These are phyloP conservation scores for Phytopythium helicoides DNA, from an alignment of 352 stramenopile species.

Conservation along the genomic window DNA sequence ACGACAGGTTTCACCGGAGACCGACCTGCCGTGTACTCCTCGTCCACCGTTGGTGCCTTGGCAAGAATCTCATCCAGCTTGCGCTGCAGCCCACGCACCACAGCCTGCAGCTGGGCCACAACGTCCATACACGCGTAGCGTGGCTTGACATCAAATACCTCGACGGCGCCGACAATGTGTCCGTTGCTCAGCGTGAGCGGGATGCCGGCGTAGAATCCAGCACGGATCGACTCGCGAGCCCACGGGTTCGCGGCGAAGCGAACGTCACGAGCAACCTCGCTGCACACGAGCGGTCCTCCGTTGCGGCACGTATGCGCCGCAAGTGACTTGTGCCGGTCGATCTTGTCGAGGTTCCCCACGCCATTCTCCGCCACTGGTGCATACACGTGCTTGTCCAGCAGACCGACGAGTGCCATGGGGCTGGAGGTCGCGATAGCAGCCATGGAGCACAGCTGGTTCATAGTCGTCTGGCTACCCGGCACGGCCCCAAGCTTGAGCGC, in stretches of 20 bases:
- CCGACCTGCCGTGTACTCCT: conserved; percentile 1
- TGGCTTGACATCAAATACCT: conserved; percentile 45
- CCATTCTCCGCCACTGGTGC: conserved; percentile 56
- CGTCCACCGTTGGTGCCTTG: conserved; percentile 3
- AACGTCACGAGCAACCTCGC: conserved; percentile 40
- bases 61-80: conserved; percentile 34
- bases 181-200: conserved; percentile 50
- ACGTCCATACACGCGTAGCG: conserved; percentile 49
- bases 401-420: conserved; percentile 56
- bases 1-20: neutral
- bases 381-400: conserved; percentile 76
- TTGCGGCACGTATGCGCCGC: conserved; percentile 53
- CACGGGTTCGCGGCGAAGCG: conserved; percentile 55
- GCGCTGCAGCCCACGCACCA: conserved; percentile 48
- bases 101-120: conserved; percentile 47
- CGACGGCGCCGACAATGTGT: conserved; percentile 54
- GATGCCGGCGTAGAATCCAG: conserved; percentile 67
- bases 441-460: conserved; percentile 77
- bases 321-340: conserved; percentile 56
- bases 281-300: conserved; percentile 52
- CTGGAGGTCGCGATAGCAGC: conserved; percentile 75
- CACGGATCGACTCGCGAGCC: conserved; percentile 32
- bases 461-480: conserved; percentile 41
- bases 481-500: conserved; percentile 34
- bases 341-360: conserved; percentile 25